phyloP scores from a whole-genome alignment of 805 yeast species.

The Suhomyces tanzawaensis region DNA sequence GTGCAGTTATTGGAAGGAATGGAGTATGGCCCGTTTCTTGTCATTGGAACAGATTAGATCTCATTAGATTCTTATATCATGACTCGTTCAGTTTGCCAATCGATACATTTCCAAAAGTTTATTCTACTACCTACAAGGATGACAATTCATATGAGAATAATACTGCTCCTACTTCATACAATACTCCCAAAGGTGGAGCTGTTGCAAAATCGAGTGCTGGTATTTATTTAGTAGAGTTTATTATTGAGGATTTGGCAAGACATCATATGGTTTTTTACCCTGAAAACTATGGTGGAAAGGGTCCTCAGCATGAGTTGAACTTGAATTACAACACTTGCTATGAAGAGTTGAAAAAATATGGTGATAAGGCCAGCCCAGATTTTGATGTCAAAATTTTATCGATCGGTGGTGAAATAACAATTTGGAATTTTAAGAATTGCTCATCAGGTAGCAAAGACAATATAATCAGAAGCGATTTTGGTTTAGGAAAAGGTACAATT shows the following conservation, averaged over 20 bases:
- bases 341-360: conserved; percentile 26
- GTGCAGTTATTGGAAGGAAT: conserved; percentile 44
- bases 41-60: conserved; percentile 83
- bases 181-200: conserved; percentile 20
- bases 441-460: conserved; percentile 6
- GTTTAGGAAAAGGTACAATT: conserved; percentile 38
- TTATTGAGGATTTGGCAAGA: conserved; percentile 54
- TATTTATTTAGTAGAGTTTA: conserved; percentile 70
- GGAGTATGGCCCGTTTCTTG: conserved; percentile 60
- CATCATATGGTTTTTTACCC: conserved; percentile 65
- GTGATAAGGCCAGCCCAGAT: conserved; percentile 23
- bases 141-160: conserved; percentile 14
- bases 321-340: conserved; percentile 46
- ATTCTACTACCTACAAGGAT: conserved; percentile 29
- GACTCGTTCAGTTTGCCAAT: conserved; percentile 72
- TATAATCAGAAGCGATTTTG: conserved; percentile 36
- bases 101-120: conserved; percentile 46
- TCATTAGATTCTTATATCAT: conserved; percentile 74
- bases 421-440: conserved; percentile 46
- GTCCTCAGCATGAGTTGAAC: conserved; percentile 52
- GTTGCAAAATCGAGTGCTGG: conserved; percentile 59
- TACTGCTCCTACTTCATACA: conserved; percentile 23
- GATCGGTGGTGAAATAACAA: conserved; percentile 59
- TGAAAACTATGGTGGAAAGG: conserved; percentile 51
- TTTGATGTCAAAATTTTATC: conserved; percentile 54